These are phyloP conservation scores for Hansenula sp. DNA, from an alignment of 1,139 yeast genomes.

Conservation along the genomic window DNA sequence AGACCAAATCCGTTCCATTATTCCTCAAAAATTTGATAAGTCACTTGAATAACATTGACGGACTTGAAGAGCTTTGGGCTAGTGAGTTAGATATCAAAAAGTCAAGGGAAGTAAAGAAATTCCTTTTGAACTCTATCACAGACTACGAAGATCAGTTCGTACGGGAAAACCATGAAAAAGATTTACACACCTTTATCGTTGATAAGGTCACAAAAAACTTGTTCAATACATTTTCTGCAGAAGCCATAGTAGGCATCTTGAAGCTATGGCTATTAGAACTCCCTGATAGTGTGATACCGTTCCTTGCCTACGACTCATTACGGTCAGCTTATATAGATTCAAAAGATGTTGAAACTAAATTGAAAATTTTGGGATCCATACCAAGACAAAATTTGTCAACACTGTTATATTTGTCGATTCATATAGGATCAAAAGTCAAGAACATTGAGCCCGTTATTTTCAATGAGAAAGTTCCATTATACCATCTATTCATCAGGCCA, in stretches of 20 bases:
- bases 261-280: constrained; percentile 31
- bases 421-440: constrained; percentile 7
- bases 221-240: constrained; percentile 6
- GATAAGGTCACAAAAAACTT: constrained; percentile 9
- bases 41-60: constrained; percentile 5
- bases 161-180: background rate
- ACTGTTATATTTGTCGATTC: constrained; percentile 14
- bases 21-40: constrained; percentile 10
- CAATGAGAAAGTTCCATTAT: constrained; percentile 12
- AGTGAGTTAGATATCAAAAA: constrained; percentile 12
- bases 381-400: constrained; percentile 26
- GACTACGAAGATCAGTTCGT: constrained; percentile 1
- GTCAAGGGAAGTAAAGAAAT: constrained; percentile 19
- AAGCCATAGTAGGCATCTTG: constrained; percentile 22
- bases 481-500: constrained; percentile 20
- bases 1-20: constrained; percentile 16
- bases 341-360: constrained; percentile 2
- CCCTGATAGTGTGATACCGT: constrained; percentile 31
- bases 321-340: constrained; percentile 8
- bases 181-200: background rate
- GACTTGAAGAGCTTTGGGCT: constrained; percentile 12
- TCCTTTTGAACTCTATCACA: constrained; percentile 7
- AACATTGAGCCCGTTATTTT: constrained; percentile 1
- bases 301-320: constrained; percentile 24
- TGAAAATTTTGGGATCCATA: constrained; percentile 16